Percentiles rank a stretch among this genome's conserved stretches.
These are phyloP conservation scores for Beauveria sp. DNA, from an alignment of 2,329 filamentous ascomycete species.

Conservation along the genomic window DNA sequence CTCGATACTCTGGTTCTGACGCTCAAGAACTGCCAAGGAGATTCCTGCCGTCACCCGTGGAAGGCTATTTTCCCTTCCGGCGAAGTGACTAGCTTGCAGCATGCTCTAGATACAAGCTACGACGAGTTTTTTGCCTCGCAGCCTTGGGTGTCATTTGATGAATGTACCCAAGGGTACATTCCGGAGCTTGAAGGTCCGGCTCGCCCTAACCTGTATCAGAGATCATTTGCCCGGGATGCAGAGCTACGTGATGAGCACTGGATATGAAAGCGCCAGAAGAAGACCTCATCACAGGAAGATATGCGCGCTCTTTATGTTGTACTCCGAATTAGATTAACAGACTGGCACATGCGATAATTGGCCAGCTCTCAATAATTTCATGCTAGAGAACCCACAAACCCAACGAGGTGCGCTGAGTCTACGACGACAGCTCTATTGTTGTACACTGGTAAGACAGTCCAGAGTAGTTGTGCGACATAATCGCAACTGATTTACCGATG, in stretches of 20 bases:
- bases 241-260: slow-evolving; percentile 6
- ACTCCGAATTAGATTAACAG: no score
- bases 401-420: no score
- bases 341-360: not conserved
- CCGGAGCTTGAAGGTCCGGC: slow-evolving; percentile 46
- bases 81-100: slow-evolving; percentile 39
- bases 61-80: slow-evolving; percentile 44
- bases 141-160: slow-evolving; percentile 40
- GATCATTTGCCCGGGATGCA: not conserved
- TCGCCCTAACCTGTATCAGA: not conserved
- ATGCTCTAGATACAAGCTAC: slow-evolving; percentile 40
- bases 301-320: not conserved
- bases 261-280: not conserved
- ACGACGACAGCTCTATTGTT: not conserved
- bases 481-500: not conserved
- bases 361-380: not conserved
- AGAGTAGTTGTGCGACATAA: not conserved
- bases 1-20: slow-evolving; percentile 53
- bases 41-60: slow-evolving; percentile 48
- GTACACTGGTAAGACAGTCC: not conserved
- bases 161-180: slow-evolving; percentile 49
- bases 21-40: slow-evolving; percentile 50
- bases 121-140: slow-evolving; percentile 46
- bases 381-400: not conserved
- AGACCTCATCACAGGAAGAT: not conserved